Base-by-base conservation (phyloP, 2,329 filamentous ascomycete species). In the Fusarium anguioides region DNA sequence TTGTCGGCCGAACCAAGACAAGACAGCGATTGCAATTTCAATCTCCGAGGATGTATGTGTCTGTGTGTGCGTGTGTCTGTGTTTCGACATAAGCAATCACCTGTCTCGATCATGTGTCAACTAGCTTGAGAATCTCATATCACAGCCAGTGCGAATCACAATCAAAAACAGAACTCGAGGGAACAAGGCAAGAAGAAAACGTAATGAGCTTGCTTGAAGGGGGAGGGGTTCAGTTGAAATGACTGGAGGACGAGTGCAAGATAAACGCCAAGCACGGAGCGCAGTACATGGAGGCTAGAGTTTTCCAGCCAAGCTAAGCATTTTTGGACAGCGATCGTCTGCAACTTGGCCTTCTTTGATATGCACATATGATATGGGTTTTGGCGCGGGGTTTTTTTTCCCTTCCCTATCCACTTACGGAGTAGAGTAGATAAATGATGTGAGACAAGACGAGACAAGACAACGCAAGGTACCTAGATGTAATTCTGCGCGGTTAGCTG, bases 1-100 rank as follows among this genome's bases (percentile, higher is more conserved):
- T 58, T 40, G 50, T 58, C 51, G 62, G 51, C 63, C 68, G 64
- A 72, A 68, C 65, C 65, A 71, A 49, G 57, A 61, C 65, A 71
- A 49, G 57, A 61, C 51, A 51, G 41, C 31, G 41, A 56, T 60
- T 15, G 36, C 52, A 37, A 64, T 64, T 53, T 55, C 60, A 51
- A 70, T 56, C 36, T 47, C 45, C 39, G 48, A 27, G 45, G 37
- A 52, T 56, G 33, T 47, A 50, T 39, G 15, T 29, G 6, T 23
- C 23, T 48, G 29, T 10, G 33, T 27, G 26, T 44, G 49, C n/a
- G n/a, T n/a, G n/a, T n/a, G n/a, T n/a, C n/a, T n/a, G n/a, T n/a
- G 20, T 23, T 48, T 33, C 21, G 24, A 55, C n/a, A 39, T 33
- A 17, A 59, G 27, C 46, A 45, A 59, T 33, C 46, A 45, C 18